phyloP scores from a whole-genome alignment of 148 eudicot genomes.

The Vaccinium macrocarpon region DNA sequence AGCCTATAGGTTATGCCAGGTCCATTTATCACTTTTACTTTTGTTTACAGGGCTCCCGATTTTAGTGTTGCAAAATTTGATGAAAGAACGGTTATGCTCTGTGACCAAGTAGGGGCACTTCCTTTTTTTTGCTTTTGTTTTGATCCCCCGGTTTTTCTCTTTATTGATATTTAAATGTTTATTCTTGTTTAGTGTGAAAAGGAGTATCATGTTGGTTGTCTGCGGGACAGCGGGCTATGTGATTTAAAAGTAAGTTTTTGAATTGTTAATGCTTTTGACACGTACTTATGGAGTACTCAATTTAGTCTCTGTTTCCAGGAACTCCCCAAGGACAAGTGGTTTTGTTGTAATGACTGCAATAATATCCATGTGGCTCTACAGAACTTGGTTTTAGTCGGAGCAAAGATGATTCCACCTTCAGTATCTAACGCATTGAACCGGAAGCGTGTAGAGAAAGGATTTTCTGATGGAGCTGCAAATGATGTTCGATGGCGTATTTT shows the following conservation, averaged over 20 bases:
- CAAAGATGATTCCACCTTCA: constrained; percentile 47
- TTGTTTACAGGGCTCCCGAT: constrained; percentile 57
- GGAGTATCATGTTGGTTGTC: constrained; percentile 95
- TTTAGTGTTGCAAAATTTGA: constrained; percentile 82
- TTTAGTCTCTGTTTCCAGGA: constrained; percentile 44
- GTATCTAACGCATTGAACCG: constrained; percentile 34
- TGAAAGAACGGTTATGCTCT: constrained; percentile 84
- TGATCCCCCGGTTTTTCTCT: background rate
- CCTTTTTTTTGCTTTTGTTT: background rate
- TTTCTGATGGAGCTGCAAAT: constrained; percentile 35
- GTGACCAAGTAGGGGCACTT: constrained; percentile 73
- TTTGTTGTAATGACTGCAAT: constrained; percentile 73
- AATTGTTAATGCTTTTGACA: background rate
- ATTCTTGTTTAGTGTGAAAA: constrained; percentile 69
- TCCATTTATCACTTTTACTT: constrained; percentile 1
- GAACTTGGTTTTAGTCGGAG: constrained; percentile 45
- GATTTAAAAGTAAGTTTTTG: constrained; percentile 66
- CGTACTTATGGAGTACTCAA: constrained; percentile 2
- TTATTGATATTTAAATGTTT: background rate
- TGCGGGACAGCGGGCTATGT: constrained; percentile 63
- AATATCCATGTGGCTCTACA: constrained; percentile 53
- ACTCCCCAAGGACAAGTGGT: constrained; percentile 84
- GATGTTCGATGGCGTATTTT: constrained; percentile 68
- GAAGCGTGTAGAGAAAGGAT: constrained; percentile 49
- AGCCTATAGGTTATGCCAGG: background rate